phyloP scores from a whole-genome alignment of 805 yeast genomes.

The Wickerhamomyces tratensis region DNA sequence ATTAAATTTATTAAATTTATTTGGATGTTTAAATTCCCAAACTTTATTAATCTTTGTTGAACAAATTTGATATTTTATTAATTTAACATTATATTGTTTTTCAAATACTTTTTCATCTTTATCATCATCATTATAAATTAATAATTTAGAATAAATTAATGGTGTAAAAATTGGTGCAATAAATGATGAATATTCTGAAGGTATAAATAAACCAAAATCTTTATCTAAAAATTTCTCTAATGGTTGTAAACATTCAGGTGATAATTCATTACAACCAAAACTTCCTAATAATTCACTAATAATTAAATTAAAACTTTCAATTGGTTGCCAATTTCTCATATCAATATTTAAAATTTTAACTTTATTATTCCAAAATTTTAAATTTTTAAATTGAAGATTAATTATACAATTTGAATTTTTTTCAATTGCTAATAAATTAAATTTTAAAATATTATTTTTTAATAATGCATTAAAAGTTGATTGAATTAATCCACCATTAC shows the following conservation, averaged over 20 bases:
- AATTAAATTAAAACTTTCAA: slow-evolving; percentile 40
- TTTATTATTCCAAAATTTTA: slow-evolving; percentile 38
- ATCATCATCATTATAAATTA: slow-evolving; percentile 3
- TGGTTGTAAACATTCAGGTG: slow-evolving; percentile 68
- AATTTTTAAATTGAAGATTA: slow-evolving; percentile 38
- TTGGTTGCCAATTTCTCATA: slow-evolving; percentile 40
- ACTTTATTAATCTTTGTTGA: slow-evolving; percentile 37
- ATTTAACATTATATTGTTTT: slow-evolving; percentile 29
- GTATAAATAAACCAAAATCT: slow-evolving; percentile 46
- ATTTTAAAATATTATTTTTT: slow-evolving; percentile 15
- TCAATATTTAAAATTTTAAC: slow-evolving; percentile 50
- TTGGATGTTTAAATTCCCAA: slow-evolving; percentile 59
- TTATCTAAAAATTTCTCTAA: slow-evolving; percentile 29
- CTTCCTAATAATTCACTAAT: slow-evolving; percentile 83
- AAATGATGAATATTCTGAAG: slow-evolving; percentile 46
- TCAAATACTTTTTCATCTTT: slow-evolving; percentile 18
- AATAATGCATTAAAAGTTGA: slow-evolving; percentile 33
- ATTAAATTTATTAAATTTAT: slow-evolving; percentile 31
- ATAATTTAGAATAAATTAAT: slow-evolving; percentile 28
- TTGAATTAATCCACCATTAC: slow-evolving; percentile 75
- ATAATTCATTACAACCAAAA: slow-evolving; percentile 84
- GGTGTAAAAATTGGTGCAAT: slow-evolving; percentile 65
- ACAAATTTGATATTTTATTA: slow-evolving; percentile 31
- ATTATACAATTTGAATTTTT: slow-evolving; percentile 55
- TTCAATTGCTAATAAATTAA: slow-evolving; percentile 54